A percentile compares a stretch with the other conserved stretches of the same genome.
Conservation (phyloP, 192 early-diverging fungal species). For the Funneliformis geosporum region DNA sequence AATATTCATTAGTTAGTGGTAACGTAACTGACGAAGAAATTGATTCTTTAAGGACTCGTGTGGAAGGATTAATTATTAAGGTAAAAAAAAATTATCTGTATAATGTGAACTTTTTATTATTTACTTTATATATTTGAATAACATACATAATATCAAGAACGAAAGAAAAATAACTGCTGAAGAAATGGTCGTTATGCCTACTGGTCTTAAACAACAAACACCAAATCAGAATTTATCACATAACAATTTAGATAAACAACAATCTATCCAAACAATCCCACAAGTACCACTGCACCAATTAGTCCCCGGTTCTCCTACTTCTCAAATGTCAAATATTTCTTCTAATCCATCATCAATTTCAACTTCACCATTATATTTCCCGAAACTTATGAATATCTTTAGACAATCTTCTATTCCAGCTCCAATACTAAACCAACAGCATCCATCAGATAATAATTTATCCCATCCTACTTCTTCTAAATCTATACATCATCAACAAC, state of each 20-base stretch:
- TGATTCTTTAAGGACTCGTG: not conserved
- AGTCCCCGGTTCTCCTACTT: too few relatives aligned
- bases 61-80: not conserved
- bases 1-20: conserved; percentile 16
- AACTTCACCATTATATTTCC: not conserved
- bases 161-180: not conserved
- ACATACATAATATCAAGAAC: not conserved
- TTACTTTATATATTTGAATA: too few relatives aligned
- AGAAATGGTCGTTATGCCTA: not conserved
- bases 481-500: too few relatives aligned
- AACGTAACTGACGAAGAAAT: not conserved
- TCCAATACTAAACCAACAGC: not conserved
- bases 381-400: not conserved
- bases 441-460: not conserved
- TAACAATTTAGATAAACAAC: too few relatives aligned
- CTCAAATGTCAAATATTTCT: too few relatives aligned
- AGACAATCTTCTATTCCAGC: not conserved
- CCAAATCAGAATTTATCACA: not conserved
- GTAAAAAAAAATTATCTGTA: not conserved
- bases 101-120: not conserved
- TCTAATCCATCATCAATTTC: too few relatives aligned
- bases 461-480: too few relatives aligned
- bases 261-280: not conserved
- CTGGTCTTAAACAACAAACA: not conserved
- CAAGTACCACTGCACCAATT: too few relatives aligned